These are phyloP conservation scores for Gracilaria vermiculophylla DNA, from an alignment of 23 red algal species.

Conservation along the genomic window DNA sequence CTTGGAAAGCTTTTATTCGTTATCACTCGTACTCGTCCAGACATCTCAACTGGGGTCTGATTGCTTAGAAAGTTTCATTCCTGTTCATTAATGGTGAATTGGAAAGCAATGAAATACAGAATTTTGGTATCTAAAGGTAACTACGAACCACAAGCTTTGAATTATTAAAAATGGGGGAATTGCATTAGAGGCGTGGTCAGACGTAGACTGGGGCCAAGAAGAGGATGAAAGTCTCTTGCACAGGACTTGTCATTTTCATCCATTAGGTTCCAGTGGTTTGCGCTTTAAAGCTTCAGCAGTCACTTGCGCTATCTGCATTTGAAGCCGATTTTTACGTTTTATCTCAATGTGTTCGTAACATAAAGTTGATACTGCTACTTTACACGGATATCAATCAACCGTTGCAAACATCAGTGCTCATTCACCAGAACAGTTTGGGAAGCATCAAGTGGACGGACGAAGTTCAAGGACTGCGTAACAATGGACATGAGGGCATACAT, in stretches of 20 bases:
- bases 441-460: constrained; percentile 13
- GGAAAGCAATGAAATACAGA: too few species aligned
- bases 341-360: background rate
- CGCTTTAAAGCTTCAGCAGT: background rate
- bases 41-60: too few species aligned
- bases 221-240: background rate
- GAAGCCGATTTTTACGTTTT: constrained; percentile 2
- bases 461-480: background rate
- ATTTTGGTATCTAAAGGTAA: too few species aligned
- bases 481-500: background rate
- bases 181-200: too few species aligned
- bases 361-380: background rate
- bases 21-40: too few species aligned
- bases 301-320: background rate
- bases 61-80: too few species aligned
- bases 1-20: too few species aligned
- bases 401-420: background rate
- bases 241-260: background rate
- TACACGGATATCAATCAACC: background rate
- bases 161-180: too few species aligned
- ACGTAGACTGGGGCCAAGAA: too few species aligned
- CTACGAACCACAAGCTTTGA: too few species aligned
- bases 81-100: too few species aligned
- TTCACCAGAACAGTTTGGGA: background rate
- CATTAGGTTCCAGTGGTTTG: background rate